Percentiles rank a stretch among this genome's conserved stretches.
Evolutionary conservation across 805 yeast species (phyloP).

Genomic region (Pichia thaimueangensis): DNA sequence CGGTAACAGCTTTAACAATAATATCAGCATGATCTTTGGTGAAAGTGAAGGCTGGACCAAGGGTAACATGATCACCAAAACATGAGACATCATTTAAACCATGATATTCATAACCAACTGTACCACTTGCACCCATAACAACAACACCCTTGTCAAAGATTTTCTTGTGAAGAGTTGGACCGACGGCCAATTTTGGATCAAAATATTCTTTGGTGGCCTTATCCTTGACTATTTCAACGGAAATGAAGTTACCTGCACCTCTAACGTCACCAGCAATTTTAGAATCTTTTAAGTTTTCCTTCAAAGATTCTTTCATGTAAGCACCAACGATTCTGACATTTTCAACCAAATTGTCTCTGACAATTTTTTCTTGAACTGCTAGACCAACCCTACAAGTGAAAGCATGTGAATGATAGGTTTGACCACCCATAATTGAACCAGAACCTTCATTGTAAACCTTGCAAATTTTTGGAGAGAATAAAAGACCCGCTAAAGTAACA

Average conservation of each 20-base stretch:
- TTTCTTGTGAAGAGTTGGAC: constrained; percentile 28
- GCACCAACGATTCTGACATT: constrained; percentile 40
- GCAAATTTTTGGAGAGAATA: constrained; percentile 35
- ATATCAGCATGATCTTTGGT: constrained; percentile 38
- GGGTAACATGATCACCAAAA: constrained; percentile 39
- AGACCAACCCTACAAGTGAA: constrained; percentile 41
- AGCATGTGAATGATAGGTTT: constrained; percentile 44
- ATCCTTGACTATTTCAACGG: constrained; percentile 51
- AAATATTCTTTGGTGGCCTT: constrained; percentile 45
- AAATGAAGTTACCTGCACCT: constrained; percentile 58
- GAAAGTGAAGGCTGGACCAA: constrained; percentile 42
- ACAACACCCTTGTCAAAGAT: constrained; percentile 42
- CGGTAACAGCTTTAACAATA: constrained; percentile 34
- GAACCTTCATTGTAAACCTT: constrained; percentile 34
- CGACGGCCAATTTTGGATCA: constrained; percentile 32
- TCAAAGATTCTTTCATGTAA: constrained; percentile 34
- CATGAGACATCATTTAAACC: constrained; percentile 26
- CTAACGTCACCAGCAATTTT: constrained; percentile 51
- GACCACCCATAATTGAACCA: constrained; percentile 38
- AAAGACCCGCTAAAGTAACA: constrained; percentile 42
- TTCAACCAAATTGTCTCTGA: constrained; percentile 28
- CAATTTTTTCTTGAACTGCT: constrained; percentile 40
- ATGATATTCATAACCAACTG: constrained; percentile 21
- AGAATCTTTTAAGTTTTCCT: constrained; percentile 29
- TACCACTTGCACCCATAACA: constrained; percentile 43